phyloP scores from a whole-genome alignment of 2,329 filamentous ascomycete species.

The Metarhizium anisopliae region DNA sequence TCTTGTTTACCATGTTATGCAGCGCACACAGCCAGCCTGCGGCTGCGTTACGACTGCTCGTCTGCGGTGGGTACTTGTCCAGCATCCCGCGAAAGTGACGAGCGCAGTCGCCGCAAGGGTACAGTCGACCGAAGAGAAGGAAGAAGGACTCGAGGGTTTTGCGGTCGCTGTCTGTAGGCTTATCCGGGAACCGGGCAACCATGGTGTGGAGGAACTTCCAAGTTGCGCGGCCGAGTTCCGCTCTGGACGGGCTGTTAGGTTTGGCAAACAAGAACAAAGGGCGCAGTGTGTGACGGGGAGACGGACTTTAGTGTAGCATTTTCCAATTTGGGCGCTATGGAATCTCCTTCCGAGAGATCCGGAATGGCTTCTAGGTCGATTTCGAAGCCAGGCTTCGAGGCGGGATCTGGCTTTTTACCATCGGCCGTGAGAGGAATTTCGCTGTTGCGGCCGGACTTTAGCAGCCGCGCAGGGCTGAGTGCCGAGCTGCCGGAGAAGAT shows the following conservation, averaged over 20 bases:
- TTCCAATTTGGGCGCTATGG: constrained; percentile 72
- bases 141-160: constrained; percentile 56
- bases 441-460: constrained; percentile 3
- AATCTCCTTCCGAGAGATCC: constrained; percentile 52
- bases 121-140: constrained; percentile 57
- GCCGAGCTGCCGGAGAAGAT: constrained; percentile 39
- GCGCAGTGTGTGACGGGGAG: neutral
- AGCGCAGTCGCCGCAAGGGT: constrained; percentile 63
- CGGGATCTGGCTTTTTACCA: neutral
- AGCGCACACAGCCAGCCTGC: constrained; percentile 61
- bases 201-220: constrained; percentile 66
- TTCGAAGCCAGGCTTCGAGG: constrained; percentile 17
- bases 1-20: constrained; percentile 59
- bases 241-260: constrained; percentile 26
- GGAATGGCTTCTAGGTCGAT: constrained; percentile 35
- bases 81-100: constrained; percentile 56
- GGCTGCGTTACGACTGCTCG: constrained; percentile 51
- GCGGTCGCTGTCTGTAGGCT: constrained; percentile 53
- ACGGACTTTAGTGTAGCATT: constrained; percentile 71
- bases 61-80: constrained; percentile 55
- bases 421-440: neutral
- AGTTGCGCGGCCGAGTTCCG: constrained; percentile 57
- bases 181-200: constrained; percentile 60
- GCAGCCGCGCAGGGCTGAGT: constrained; percentile 6
- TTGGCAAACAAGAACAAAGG: neutral